A percentile compares a stretch with the other conserved stretches of the same genome.
These are phyloP conservation scores for Astrothelium macrocarpum DNA, from an alignment of 495 filamentous ascomycete genomes.

Conservation along the genomic window DNA sequence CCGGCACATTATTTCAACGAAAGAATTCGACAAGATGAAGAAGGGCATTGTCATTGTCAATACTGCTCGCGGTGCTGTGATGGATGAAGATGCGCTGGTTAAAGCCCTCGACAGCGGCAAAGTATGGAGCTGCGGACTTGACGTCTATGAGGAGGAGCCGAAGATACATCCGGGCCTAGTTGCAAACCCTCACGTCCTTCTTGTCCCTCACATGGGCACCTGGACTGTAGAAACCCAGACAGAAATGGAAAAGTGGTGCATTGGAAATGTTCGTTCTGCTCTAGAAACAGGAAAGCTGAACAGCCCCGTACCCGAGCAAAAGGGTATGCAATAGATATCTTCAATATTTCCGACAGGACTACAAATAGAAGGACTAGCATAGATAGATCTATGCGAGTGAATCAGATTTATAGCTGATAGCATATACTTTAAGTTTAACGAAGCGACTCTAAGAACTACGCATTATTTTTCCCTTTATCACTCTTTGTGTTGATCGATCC, in stretches of 20 bases:
- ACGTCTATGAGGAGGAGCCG: conserved; percentile 64
- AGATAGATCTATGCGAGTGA: not conserved
- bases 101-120: conserved; percentile 52
- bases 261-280: conserved; percentile 50
- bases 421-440: not conserved
- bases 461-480: not conserved
- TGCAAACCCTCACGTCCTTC: conserved; percentile 48
- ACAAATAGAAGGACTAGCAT: not conserved
- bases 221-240: conserved; percentile 55
- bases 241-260: conserved; percentile 56
- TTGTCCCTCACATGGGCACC: conserved; percentile 64
- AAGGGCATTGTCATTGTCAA: conserved; percentile 61
- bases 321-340: not conserved
- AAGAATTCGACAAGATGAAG: conserved; percentile 61
- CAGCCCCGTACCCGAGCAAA: conserved; percentile 50
- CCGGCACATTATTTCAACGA: conserved; percentile 53
- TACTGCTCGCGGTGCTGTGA: conserved; percentile 59
- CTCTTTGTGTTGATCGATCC: not conserved
- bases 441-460: not conserved
- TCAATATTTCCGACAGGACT: not conserved
- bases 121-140: conserved; percentile 51
- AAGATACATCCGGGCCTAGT: conserved; percentile 53
- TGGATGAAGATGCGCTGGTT: conserved; percentile 63
- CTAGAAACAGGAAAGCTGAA: conserved; percentile 47
- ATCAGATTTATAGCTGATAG: not conserved